phyloP scores from a whole-genome alignment of 2,329 filamentous ascomycete genomes.

The Cryphonectria carpinicola region DNA sequence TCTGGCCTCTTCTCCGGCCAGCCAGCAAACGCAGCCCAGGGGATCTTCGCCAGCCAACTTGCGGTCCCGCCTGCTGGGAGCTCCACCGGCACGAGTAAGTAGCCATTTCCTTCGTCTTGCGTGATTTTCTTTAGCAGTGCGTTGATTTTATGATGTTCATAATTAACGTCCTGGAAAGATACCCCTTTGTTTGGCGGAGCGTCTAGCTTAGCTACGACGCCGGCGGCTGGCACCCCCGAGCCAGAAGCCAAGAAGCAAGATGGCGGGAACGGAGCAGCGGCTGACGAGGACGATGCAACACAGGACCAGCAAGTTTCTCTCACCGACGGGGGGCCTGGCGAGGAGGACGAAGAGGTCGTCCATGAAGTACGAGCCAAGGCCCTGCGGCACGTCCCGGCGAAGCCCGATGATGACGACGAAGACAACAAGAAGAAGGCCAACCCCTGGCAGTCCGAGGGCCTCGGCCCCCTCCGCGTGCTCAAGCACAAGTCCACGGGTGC shows the following conservation, averaged over 20 bases:
- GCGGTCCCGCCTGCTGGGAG: constrained; percentile 35
- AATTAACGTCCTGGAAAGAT: constrained; percentile 54
- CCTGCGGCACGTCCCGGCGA: constrained; percentile 59
- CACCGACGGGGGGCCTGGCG: constrained; percentile 66
- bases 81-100: constrained; percentile 50
- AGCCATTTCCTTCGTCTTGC: constrained; percentile 19
- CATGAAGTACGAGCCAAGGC: constrained; percentile 74
- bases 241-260: constrained; percentile 52
- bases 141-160: constrained; percentile 30
- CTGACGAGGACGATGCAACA: constrained; percentile 61
- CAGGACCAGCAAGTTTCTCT: constrained; percentile 71
- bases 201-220: constrained; percentile 64
- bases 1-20: constrained; percentile 35
- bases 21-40: constrained; percentile 34
- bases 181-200: constrained; percentile 61
- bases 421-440: constrained; percentile 52
- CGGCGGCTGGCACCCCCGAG: constrained; percentile 62
- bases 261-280: constrained; percentile 44
- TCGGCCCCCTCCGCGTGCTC: constrained; percentile 73
- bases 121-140: constrained; percentile 20
- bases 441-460: constrained; percentile 70
- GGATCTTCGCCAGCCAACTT: constrained; percentile 36
- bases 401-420: constrained; percentile 47
- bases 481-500: constrained; percentile 72
- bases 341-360: constrained; percentile 72